These are phyloP conservation scores for Gamarada debralockiae DNA, from an alignment of 495 filamentous ascomycete genomes.

Conservation along the genomic window DNA sequence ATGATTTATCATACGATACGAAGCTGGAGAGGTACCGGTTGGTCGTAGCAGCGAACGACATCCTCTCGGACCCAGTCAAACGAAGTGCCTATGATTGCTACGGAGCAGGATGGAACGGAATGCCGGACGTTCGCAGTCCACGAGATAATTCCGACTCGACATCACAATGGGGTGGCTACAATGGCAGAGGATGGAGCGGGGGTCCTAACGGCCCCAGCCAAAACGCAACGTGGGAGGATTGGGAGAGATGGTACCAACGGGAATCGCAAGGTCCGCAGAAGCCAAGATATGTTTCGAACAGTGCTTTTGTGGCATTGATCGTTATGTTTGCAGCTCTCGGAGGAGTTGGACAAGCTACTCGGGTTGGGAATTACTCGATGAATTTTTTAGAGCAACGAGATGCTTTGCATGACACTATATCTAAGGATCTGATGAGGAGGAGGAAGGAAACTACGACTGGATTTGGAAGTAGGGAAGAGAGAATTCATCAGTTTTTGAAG, in stretches of 20 bases:
- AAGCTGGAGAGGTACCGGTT: conserved; percentile 84
- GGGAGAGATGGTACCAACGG: conserved; percentile 76
- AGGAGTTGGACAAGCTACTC: conserved; percentile 59
- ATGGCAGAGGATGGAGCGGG: conserved; percentile 41
- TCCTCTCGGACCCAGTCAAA: conserved; percentile 80
- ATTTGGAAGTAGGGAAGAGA: conserved; percentile 51
- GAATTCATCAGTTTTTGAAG: conserved; percentile 69
- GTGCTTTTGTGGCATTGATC: conserved; percentile 67
- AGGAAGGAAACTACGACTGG: conserved; percentile 44
- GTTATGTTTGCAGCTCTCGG: conserved; percentile 63
- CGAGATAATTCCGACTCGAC: conserved; percentile 23
- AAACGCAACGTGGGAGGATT: conserved; percentile 98
- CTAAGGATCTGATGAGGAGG: conserved; percentile 54
- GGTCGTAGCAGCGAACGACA: conserved; percentile 78
- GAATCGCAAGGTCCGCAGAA: conserved; percentile 38
- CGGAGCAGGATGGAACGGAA: conserved; percentile 73
- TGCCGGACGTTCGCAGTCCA: conserved; percentile 29
- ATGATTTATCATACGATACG: conserved; percentile 45
- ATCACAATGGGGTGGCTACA: conserved; percentile 30
- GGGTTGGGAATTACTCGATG: conserved; percentile 53
- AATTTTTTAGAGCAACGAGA: conserved; percentile 59
- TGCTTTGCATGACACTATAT: conserved; percentile 57
- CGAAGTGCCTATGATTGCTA: conserved; percentile 77
- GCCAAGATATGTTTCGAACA: conserved; percentile 68
- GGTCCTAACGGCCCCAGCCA: conserved; percentile 54